Evolutionary conservation across 352 stramenopile genomes (phyloP).

Genomic region (Globisporangium canariense): DNA sequence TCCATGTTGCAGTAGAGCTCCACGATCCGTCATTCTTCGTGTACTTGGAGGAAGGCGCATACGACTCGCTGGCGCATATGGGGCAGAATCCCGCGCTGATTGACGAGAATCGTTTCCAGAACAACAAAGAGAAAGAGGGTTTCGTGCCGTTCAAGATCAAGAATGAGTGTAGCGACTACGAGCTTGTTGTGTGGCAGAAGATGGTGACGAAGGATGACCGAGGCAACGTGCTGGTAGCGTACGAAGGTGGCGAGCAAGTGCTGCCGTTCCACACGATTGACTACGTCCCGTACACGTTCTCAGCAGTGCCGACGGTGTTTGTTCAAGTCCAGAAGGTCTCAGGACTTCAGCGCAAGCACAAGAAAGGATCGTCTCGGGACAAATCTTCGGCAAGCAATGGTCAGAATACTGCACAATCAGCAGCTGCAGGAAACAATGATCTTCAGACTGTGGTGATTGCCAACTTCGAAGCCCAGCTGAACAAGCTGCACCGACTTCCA

Average conservation of each 20-base stretch:
- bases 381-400: neutral
- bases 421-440: neutral
- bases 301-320: conserved; percentile 58
- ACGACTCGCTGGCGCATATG: conserved; percentile 11
- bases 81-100: conserved; percentile 12
- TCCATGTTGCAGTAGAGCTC: conserved; percentile 78
- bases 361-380: conserved; percentile 20
- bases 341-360: conserved; percentile 32
- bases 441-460: conserved; percentile 34
- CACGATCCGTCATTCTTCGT: conserved; percentile 77
- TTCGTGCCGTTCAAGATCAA: conserved; percentile 81
- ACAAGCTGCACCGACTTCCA: conserved; percentile 77
- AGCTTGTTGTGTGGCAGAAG: conserved; percentile 81
- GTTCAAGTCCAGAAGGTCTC: conserved; percentile 71
- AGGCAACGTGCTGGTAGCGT: conserved; percentile 40
- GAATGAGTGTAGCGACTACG: conserved; percentile 78
- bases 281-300: conserved; percentile 75
- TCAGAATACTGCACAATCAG: neutral
- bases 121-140: conserved; percentile 44
- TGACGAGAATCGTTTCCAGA: conserved; percentile 24
- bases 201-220: conserved; percentile 53
- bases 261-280: conserved; percentile 78
- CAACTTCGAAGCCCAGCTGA: conserved; percentile 78
- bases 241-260: conserved; percentile 64
- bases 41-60: conserved; percentile 47